Base-by-base conservation (phyloP, 352 stramenopile genomes). In the Globisporangium okanoganense region DNA sequence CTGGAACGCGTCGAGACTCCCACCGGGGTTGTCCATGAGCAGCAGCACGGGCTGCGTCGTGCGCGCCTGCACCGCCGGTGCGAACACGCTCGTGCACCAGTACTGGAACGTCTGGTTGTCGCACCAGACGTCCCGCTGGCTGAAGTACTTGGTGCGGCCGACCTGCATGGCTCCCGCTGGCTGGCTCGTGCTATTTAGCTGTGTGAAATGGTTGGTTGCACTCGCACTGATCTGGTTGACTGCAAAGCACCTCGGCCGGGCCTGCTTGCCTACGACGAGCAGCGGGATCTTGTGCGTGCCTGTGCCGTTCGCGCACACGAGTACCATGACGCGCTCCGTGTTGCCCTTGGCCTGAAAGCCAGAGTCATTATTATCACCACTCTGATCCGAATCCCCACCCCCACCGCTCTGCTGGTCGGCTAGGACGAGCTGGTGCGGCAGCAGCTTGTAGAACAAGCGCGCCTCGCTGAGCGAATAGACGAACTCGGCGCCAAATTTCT, bases 251-350 rank as follows among this genome's bases (percentile, higher is more conserved):
- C 52, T 24, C 20, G 75, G 73, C 8, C 61, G 54, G n/a, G 64
- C 54, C 9, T 83, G 65, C 35, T 82, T 85, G 13, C 70, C 70
- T n/a, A 87, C 64, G 35, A 85, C 66, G 24, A 85, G 50, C 47
- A 85, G 33, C 43, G 73, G 72, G 22, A 87, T 71, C 57, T 87
- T 84, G 66, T 87, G 75, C 24, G 75, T 74, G 1, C 78, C 78
- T 18, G 75, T 72, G n/a, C 61, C 71, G 44, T 87, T 87, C 3
- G 69, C 62, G 38, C 78, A 85, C 33, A 83, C 40, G 9, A 87
- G 43, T n/a, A 87, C 58, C 50, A 83, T 47, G 13, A 79, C 69
- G 24, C 75, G 62, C 35, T 76, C 67, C 24, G 64, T 72, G 41
- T 73, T 76, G 3, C 66, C 65, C 47, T 74, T 65, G 8, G 41